Evolutionary conservation across 805 yeast species (phyloP).

Genomic region (Yamadazyma nakazawae): DNA sequence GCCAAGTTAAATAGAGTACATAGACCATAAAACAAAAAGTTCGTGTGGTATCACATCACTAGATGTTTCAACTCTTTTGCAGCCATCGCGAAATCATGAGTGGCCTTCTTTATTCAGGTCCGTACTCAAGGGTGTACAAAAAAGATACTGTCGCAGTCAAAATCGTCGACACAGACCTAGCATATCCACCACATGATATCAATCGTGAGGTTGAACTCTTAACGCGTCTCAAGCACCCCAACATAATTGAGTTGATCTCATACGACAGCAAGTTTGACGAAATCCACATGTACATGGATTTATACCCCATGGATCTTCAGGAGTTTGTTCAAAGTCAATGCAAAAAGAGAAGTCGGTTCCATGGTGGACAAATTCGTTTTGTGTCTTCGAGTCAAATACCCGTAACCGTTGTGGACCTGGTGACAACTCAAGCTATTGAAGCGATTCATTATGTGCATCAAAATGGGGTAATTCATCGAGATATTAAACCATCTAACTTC

Average conservation of each 20-base stretch:
- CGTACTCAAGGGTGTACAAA: conserved; percentile 30
- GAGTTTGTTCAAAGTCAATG: conserved; percentile 20
- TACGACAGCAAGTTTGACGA: conserved; percentile 29
- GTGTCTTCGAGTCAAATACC: conserved; percentile 15
- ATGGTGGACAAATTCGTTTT: conserved; percentile 11
- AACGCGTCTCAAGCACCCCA: conserved; percentile 15
- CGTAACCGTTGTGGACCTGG: conserved; percentile 10
- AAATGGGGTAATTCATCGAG: conserved; percentile 38
- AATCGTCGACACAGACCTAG: conserved; percentile 36
- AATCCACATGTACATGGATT: conserved; percentile 30
- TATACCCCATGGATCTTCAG: conserved; percentile 25
- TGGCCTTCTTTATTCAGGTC: conserved; percentile 29
- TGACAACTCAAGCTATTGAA: conserved; percentile 18
- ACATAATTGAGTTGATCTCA: conserved; percentile 20
- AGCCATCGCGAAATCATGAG: conserved; percentile 5
- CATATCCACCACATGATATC: conserved; percentile 35
- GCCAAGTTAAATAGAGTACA: background rate
- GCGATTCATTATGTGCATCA: conserved; percentile 30
- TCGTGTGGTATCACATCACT: no score
- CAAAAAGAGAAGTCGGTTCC: conserved; percentile 22
- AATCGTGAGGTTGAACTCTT: conserved; percentile 29
- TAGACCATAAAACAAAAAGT: background rate
- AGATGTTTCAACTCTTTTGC: background rate
- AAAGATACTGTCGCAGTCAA: conserved; percentile 29
- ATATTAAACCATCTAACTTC: conserved; percentile 38